phyloP scores from a whole-genome alignment of 805 yeast genomes.

The Ogataea parapolymorpha region DNA sequence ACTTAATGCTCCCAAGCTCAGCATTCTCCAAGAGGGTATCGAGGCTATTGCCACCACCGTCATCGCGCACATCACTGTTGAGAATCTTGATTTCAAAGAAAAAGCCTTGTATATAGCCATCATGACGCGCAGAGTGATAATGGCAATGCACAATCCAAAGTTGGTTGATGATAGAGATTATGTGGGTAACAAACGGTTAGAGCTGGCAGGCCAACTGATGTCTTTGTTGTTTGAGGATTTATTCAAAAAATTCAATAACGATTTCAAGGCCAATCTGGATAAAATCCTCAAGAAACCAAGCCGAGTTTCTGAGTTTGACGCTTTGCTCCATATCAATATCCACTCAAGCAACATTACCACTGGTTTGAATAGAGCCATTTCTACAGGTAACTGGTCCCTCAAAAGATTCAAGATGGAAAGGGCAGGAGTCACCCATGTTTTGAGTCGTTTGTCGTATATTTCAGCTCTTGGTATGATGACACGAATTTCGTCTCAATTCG shows the following conservation, averaged over 20 bases:
- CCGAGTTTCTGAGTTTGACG: constrained; percentile 93
- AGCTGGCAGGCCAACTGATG: constrained; percentile 96
- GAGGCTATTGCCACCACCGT: constrained; percentile 96
- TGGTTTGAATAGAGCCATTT: constrained; percentile 93
- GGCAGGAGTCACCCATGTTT: constrained; percentile 97
- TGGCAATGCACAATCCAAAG: constrained; percentile 91
- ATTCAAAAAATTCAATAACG: constrained; percentile 92
- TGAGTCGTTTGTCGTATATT: constrained; percentile 86
- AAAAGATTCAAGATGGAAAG: constrained; percentile 99
- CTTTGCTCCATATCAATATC: constrained; percentile 80
- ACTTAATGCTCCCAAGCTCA: constrained; percentile 72
- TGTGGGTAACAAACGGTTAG: constrained; percentile 96
- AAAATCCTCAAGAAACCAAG: constrained; percentile 91
- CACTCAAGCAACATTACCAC: constrained; percentile 91
- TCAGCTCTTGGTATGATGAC: constrained; percentile 99
- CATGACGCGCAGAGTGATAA: constrained; percentile 94
- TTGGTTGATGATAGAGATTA: constrained; percentile 99
- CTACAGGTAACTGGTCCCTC: constrained; percentile 98
- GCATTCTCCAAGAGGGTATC: constrained; percentile 87
- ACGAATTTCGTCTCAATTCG: constrained; percentile 97
- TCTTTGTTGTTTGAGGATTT: constrained; percentile 93
- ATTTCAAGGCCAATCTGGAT: constrained; percentile 91
- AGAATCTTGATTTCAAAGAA: constrained; percentile 81
- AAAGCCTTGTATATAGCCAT: constrained; percentile 92
- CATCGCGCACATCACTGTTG: constrained; percentile 89